These are phyloP conservation scores for Paraconiothyrium sp. DNA, from an alignment of 2,329 filamentous ascomycete species.

Conservation along the genomic window DNA sequence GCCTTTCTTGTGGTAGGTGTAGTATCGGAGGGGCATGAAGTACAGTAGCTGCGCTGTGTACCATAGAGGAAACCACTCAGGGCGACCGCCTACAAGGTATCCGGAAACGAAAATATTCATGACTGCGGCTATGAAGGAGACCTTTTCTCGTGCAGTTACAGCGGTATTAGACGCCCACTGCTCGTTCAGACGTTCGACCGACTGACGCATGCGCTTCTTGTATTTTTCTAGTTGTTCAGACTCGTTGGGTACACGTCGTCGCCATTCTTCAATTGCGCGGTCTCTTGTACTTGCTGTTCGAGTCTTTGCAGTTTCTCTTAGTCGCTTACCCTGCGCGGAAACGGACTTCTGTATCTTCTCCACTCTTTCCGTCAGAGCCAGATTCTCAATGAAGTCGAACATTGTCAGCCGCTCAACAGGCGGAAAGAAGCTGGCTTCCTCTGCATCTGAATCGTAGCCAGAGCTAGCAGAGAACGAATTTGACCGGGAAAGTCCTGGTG, in stretches of 20 bases:
- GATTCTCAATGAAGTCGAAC: constrained; percentile 92
- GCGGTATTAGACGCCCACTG: constrained; percentile 90
- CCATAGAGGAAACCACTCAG: constrained; percentile 90
- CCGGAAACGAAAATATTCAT: constrained; percentile 98
- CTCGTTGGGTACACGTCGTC: constrained; percentile 81
- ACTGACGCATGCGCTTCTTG: constrained; percentile 82
- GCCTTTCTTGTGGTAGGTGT: constrained; percentile 84
- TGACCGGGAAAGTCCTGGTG: constrained; percentile 73
- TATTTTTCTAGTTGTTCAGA: constrained; percentile 95
- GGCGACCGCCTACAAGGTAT: constrained; percentile 86
- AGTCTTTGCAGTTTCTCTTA: constrained; percentile 82
- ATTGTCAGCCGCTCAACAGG: constrained; percentile 89
- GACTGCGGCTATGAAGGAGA: constrained; percentile 94
- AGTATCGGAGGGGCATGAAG: constrained; percentile 96
- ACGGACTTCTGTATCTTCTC: constrained; percentile 89
- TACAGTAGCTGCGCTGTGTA: constrained; percentile 88
- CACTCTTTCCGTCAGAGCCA: constrained; percentile 87
- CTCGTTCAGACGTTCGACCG: constrained; percentile 85
- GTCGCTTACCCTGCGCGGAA: constrained; percentile 82
- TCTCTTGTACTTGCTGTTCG: constrained; percentile 82
- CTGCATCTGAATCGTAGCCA: constrained; percentile 84
- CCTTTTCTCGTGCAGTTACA: constrained; percentile 90
- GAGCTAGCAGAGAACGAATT: constrained; percentile 85
- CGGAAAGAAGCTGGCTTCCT: constrained; percentile 69
- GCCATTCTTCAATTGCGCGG: constrained; percentile 92